phyloP scores from a whole-genome alignment of 768 basidiomycete genomes.

The Piloderma croceum region DNA sequence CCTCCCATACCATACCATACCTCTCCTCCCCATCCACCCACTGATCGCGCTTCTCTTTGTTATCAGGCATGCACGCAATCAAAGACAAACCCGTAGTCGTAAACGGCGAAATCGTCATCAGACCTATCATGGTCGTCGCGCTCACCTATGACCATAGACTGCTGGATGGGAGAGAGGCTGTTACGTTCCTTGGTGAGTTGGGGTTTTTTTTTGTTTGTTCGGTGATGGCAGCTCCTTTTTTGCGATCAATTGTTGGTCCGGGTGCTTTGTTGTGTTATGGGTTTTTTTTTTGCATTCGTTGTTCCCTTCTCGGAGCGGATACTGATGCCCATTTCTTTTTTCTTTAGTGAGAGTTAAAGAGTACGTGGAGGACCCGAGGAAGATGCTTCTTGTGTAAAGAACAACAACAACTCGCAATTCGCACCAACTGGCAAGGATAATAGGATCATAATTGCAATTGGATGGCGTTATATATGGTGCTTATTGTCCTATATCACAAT shows the following conservation, averaged over 20 bases:
- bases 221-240: background rate
- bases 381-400: constrained; percentile 72
- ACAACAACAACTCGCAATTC: too few species aligned
- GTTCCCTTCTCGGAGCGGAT: background rate
- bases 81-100: constrained; percentile 89
- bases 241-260: background rate
- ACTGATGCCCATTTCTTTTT: constrained; percentile 1
- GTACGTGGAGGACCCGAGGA: constrained; percentile 91
- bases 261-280: background rate
- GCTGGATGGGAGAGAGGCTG: constrained; percentile 92
- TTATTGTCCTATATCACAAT: too few species aligned
- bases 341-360: constrained; percentile 80
- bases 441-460: too few species aligned
- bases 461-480: too few species aligned
- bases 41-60: constrained; percentile 1
- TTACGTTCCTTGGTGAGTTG: constrained; percentile 90
- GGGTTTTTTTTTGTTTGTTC: constrained; percentile 2
- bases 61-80: constrained; percentile 85
- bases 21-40: constrained; percentile 1
- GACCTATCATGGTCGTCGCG: constrained; percentile 94
- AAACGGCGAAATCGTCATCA: constrained; percentile 91
- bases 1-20: background rate
- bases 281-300: constrained; percentile 4
- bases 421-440: too few species aligned
- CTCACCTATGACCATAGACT: constrained; percentile 94